Evolutionary conservation across 179 eudicot species (phyloP).

Genomic region (Beta macrorhiza): DNA sequence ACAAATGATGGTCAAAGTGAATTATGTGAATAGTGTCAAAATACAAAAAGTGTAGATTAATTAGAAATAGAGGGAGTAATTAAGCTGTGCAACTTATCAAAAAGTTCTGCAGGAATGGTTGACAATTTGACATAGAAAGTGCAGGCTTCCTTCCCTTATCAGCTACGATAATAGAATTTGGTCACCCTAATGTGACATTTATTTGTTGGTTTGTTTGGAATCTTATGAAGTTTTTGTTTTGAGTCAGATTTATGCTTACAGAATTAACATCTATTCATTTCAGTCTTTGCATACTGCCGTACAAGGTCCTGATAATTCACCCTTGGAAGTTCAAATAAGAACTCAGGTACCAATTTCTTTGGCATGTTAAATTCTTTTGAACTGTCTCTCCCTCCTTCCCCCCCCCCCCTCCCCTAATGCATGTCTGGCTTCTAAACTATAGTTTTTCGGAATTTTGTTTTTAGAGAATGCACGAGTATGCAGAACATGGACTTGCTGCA

Average conservation of each 20-base stretch:
- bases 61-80: no score
- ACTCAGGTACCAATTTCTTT: constrained; percentile 57
- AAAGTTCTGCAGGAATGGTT: background rate
- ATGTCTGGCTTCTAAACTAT: constrained; percentile 16
- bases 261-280: constrained; percentile 28
- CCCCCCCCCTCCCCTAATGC: background rate
- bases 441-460: constrained; percentile 15
- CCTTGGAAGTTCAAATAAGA: constrained; percentile 93
- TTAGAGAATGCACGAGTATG: constrained; percentile 94
- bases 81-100: background rate
- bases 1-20: no score
- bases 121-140: background rate
- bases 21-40: no score
- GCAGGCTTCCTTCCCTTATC: background rate
- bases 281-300: constrained; percentile 99
- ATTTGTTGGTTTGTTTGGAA: background rate
- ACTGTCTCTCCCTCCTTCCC: background rate
- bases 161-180: background rate
- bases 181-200: background rate
- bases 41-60: no score
- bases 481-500: constrained; percentile 96
- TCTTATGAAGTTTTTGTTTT: background rate
- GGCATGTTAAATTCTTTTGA: background rate
- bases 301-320: constrained; percentile 77
- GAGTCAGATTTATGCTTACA: constrained; percentile 1